phyloP scores from a whole-genome alignment of 75 land plant genomes.

The Cupressus sempervirens region DNA sequence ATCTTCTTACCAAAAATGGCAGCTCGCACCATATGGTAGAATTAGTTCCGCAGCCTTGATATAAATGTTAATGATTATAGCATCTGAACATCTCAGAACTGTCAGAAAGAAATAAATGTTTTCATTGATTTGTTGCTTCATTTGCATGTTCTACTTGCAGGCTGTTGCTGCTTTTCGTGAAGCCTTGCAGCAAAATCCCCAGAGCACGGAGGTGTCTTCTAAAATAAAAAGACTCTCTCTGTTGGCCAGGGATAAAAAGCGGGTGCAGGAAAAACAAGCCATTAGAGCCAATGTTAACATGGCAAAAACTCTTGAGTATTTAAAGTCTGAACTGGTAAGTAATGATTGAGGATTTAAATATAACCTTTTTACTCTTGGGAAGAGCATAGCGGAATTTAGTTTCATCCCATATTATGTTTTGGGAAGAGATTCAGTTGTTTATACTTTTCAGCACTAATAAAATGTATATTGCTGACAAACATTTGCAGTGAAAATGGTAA shows the following conservation, averaged over 20 bases:
- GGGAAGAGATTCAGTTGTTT: not conserved
- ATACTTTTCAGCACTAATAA: not conserved
- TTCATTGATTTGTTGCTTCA: not conserved
- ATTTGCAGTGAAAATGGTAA: not conserved
- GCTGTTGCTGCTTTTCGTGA: constrained; percentile 77
- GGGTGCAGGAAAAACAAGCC: constrained; percentile 59
- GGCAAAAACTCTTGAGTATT: constrained; percentile 36
- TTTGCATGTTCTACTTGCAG: constrained; percentile 31
- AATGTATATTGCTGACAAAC: not conserved
- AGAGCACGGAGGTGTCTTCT: constrained; percentile 77
- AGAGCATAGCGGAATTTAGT: not conserved
- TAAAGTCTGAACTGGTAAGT: constrained; percentile 71
- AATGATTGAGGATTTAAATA: not conserved
- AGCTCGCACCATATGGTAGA: not conserved
- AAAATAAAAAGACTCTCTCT: constrained; percentile 86
- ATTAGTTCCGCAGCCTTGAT: not conserved
- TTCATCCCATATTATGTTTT: not conserved
- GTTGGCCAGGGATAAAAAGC: constrained; percentile 73
- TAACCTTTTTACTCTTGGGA: not conserved
- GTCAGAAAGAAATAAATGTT: not conserved
- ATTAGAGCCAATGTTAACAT: constrained; percentile 58
- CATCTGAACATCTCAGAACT: not conserved
- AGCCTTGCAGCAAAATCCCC: constrained; percentile 80
- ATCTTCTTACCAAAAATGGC: not conserved
- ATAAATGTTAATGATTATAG: not conserved